Conservation (phyloP, 2,329 filamentous ascomycete genomes). For the Truncatella angustata region DNA sequence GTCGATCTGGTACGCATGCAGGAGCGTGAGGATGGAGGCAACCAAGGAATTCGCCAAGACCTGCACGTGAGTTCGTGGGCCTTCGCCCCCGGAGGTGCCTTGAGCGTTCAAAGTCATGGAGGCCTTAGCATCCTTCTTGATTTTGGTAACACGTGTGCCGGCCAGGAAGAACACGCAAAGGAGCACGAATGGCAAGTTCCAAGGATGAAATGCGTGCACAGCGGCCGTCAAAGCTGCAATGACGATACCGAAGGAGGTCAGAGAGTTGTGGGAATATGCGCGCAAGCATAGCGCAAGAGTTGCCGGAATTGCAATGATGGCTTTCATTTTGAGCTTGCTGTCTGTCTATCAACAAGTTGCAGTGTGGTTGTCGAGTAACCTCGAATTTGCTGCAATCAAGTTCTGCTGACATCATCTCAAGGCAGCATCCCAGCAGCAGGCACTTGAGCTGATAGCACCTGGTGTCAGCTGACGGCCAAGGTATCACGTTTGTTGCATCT, state of each 20-base stretch:
- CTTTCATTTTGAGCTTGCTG: slow-evolving; percentile 44
- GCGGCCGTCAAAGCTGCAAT: slow-evolving; percentile 71
- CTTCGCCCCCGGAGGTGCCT: slow-evolving; percentile 75
- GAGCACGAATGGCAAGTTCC: slow-evolving; percentile 85
- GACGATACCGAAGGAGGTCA: slow-evolving; percentile 74
- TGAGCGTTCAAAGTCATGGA: slow-evolving; percentile 74
- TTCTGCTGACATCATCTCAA: neutral
- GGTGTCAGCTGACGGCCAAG: neutral
- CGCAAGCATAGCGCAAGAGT: slow-evolving; percentile 63
- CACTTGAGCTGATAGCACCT: neutral
- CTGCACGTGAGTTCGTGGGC: slow-evolving; percentile 80
- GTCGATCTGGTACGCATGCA: slow-evolving; percentile 60
- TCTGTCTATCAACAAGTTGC: neutral
- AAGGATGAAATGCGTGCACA: slow-evolving; percentile 87
- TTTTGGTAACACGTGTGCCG: slow-evolving; percentile 80
- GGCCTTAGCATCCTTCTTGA: slow-evolving; percentile 86
- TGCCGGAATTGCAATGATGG: slow-evolving; percentile 54
- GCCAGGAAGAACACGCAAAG: slow-evolving; percentile 83
- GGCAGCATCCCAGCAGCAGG: neutral
- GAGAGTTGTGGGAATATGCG: slow-evolving; percentile 69
- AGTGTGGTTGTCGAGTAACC: no score
- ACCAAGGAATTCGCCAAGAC: slow-evolving; percentile 84
- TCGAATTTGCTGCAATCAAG: neutral
- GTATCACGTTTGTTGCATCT: neutral
- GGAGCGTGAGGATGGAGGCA: slow-evolving; percentile 62